Base-by-base conservation (phyloP, 176 grass and related monocot genomes). In the Cymbopogon citratus region DNA sequence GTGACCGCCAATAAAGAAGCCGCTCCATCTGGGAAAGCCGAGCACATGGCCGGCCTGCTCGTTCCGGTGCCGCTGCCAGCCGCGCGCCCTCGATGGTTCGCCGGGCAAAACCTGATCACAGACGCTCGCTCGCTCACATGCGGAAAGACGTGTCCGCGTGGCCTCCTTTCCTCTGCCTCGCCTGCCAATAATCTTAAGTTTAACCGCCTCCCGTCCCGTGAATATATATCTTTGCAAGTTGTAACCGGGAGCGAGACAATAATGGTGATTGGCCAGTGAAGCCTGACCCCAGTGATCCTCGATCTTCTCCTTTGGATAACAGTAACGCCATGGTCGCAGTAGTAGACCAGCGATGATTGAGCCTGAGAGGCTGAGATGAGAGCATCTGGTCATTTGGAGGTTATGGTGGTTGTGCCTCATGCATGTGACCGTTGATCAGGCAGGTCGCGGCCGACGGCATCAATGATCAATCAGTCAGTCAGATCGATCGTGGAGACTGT, bases 1-100 rank as follows among this genome's bases (percentile, higher is more conserved):
- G 56, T 16, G 11, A 16, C 39, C 38, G 10, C 16, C 12, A 4
- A 28, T 61, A 59, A 57, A 68, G 46, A 74, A 73, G 33, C 69
- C 69, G 65, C 56, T 60, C 63, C 28, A 28, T 24, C 57, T 46
- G 49, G 81, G 62, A 75, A 75, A 68, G 28, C 66, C 76, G n/a
- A 31, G 36, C 61, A 62, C 75, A 51, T 71, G 65, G 52, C 10
- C 64, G 15, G 27, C 49, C 70, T 44, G 25, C 25, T 29, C 67
- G 25, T 15, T n/a, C 66, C 54, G 49, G 34, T n/a, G 79, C 12
- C 12, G 29, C 16, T 36, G 51, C 18, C 12, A 4, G 46, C 36
- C 46, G 48, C 66, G 35, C 23, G 35, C 46, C 19, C 7, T 9
- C 61, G 77, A 12, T 61, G 28, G 25, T 10, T 12, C 60, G 77